Evolutionary conservation across 2,329 filamentous ascomycete genomes (phyloP).

Genomic region (Colletotrichum caudatum): DNA sequence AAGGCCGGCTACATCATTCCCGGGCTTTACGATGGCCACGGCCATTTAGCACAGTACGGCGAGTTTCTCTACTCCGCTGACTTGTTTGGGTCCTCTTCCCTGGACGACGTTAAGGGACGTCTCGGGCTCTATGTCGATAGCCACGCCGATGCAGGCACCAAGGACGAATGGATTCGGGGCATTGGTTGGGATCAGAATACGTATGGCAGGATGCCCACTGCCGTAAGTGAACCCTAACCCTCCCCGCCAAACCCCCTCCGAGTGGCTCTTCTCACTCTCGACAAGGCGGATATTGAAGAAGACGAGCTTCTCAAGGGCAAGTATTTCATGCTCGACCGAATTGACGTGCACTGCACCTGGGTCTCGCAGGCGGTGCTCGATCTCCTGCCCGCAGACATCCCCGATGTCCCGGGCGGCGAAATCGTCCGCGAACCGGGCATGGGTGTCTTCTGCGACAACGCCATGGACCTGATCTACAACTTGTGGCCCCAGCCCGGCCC

Average conservation of each 20-base stretch:
- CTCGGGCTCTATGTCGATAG: conserved; percentile 63
- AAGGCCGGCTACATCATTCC: conserved; percentile 69
- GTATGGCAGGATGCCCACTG: conserved; percentile 74
- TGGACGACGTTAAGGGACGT: conserved; percentile 65
- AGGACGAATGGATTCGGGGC: conserved; percentile 72
- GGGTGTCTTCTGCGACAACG: conserved; percentile 80
- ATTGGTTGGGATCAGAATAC: conserved; percentile 78
- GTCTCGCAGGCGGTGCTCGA: conserved; percentile 73
- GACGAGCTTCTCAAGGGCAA: conserved; percentile 64
- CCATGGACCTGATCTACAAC: conserved; percentile 71
- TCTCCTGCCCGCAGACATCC: conserved; percentile 66
- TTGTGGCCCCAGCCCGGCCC: conserved; percentile 68
- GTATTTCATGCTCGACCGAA: conserved; percentile 77
- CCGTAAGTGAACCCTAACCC: conserved; percentile 57
- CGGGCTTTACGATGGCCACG: conserved; percentile 78
- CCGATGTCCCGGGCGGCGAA: conserved; percentile 72
- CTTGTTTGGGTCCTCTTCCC: conserved; percentile 69
- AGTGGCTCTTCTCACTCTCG: neutral
- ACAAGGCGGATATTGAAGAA: conserved; percentile 61
- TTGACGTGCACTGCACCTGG: conserved; percentile 78
- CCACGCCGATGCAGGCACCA: conserved; percentile 65
- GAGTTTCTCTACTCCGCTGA: conserved; percentile 76
- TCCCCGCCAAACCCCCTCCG: neutral
- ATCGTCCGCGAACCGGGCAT: conserved; percentile 70
- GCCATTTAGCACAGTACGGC: conserved; percentile 74